A percentile compares a stretch with the other conserved stretches of the same genome.
These are phyloP conservation scores for Eremochloa ophiuroides DNA, from an alignment of 176 grass and related monocot genomes.

Conservation along the genomic window DNA sequence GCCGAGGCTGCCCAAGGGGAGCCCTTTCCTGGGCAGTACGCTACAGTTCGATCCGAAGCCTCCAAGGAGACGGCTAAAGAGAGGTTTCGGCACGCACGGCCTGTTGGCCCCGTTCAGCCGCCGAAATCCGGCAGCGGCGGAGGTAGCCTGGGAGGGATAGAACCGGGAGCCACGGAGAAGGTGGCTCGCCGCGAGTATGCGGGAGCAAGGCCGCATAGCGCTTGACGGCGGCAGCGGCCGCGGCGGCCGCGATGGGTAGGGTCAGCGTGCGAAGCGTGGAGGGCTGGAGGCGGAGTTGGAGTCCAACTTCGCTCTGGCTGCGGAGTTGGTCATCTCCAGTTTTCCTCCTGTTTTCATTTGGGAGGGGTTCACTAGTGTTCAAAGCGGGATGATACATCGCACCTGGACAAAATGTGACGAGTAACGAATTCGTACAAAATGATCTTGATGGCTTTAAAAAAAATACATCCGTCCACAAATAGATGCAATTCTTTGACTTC, in stretches of 20 bases:
- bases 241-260: slow-evolving; percentile 3
- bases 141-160: slow-evolving; percentile 8
- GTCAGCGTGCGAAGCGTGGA: slow-evolving; percentile 10
- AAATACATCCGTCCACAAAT: too few species aligned
- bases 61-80: slow-evolving; percentile 16
- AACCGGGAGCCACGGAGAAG: slow-evolving; percentile 25
- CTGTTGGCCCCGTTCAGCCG: slow-evolving; percentile 25
- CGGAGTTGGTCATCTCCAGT: not conserved
- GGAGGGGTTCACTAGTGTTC: not conserved
- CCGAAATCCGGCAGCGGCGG: slow-evolving; percentile 14
- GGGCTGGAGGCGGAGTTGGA: slow-evolving; percentile 4
- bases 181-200: slow-evolving; percentile 35
- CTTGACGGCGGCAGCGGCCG: not conserved
- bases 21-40: not conserved
- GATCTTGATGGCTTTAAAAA: not conserved
- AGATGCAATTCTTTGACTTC: too few species aligned
- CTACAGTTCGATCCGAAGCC: slow-evolving; percentile 6
- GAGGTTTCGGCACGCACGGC: slow-evolving; percentile 19
- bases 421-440: not conserved
- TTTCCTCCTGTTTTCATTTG: slow-evolving; percentile 5
- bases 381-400: not conserved
- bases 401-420: not conserved
- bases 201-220: slow-evolving; percentile 40
- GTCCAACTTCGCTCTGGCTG: not conserved
- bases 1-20: not conserved